A percentile compares a stretch with the other conserved stretches of the same genome.
Evolutionary conservation across 2,329 filamentous ascomycete genomes (phyloP).

Genomic region (Zalaria sp.): DNA sequence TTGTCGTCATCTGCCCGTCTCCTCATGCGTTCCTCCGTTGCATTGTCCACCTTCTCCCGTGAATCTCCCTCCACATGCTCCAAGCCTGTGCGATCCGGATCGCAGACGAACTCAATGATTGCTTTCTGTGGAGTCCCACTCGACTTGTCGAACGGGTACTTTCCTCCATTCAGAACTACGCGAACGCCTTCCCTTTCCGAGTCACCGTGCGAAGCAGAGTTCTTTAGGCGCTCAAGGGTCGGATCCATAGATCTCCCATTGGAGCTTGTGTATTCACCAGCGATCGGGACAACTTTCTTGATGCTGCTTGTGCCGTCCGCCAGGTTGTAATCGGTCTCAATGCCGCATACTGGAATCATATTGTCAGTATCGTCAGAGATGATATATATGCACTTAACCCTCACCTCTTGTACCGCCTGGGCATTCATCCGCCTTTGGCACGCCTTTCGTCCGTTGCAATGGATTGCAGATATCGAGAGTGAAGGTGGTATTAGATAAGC

Average conservation of each 20-base stretch:
- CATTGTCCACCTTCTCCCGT: constrained; percentile 39
- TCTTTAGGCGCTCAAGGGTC: constrained; percentile 50
- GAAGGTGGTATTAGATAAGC: constrained; percentile 61
- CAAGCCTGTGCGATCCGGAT: constrained; percentile 54
- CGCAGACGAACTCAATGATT: constrained; percentile 75
- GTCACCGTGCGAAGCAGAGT: constrained; percentile 49
- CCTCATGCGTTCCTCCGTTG: constrained; percentile 38
- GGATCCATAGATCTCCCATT: constrained; percentile 50
- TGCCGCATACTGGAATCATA: constrained; percentile 52
- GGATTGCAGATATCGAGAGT: constrained; percentile 63
- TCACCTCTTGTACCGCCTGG: constrained; percentile 54
- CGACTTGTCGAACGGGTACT: constrained; percentile 34
- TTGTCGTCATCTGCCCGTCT: constrained; percentile 20
- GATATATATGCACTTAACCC: constrained; percentile 6
- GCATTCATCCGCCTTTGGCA: constrained; percentile 46
- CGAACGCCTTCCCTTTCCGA: constrained; percentile 57
- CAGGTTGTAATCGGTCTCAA: constrained; percentile 43
- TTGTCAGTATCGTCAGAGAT: no score
- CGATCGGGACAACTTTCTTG: constrained; percentile 54
- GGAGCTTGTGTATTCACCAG: constrained; percentile 50
- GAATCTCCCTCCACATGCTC: constrained; percentile 51
- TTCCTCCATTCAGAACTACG: constrained; percentile 49
- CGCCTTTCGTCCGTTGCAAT: constrained; percentile 47
- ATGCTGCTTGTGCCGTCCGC: constrained; percentile 36
- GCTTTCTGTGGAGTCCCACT: constrained; percentile 50